These are phyloP conservation scores for Carpediemonas membranifera DNA, from an alignment of 78 protist genomes.

Conservation along the genomic window DNA sequence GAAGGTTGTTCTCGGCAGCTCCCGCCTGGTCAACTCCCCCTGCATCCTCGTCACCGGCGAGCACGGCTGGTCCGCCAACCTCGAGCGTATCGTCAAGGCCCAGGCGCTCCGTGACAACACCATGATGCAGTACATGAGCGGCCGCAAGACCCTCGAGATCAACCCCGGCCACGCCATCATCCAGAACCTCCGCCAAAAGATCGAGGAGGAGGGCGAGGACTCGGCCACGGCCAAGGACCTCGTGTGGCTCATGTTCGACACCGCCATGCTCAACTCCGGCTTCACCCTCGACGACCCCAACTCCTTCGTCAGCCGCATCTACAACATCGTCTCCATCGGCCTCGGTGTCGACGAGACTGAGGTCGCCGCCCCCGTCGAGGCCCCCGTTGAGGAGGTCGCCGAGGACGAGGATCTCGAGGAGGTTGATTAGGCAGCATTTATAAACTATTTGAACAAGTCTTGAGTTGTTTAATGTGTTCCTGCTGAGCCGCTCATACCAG, in stretches of 20 bases:
- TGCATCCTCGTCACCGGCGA: conserved; percentile 87
- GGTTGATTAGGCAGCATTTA: too few relatives aligned
- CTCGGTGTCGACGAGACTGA: conserved; percentile 16
- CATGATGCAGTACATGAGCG: conserved; percentile 84
- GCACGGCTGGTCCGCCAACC: conserved; percentile 96
- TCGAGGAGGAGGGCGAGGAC: conserved; percentile 61
- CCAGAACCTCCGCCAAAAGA: conserved; percentile 57
- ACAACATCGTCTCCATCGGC: conserved; percentile 70
- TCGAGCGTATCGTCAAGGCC: conserved; percentile 98
- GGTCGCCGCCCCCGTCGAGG: neutral
- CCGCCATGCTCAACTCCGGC: conserved; percentile 92
- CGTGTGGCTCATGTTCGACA: conserved; percentile 84
- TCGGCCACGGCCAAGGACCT: conserved; percentile 88
- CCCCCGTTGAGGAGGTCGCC: neutral
- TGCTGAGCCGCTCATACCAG: too few relatives aligned
- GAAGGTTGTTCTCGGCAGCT: conserved; percentile 82
- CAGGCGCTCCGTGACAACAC: conserved; percentile 92
- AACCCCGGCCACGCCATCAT: conserved; percentile 90
- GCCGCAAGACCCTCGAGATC: conserved; percentile 91
- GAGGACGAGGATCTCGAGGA: conserved; percentile 9
- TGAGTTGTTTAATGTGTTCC: too few relatives aligned
- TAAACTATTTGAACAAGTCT: too few relatives aligned
- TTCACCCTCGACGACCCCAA: conserved; percentile 90
- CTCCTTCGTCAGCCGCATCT: conserved; percentile 79
- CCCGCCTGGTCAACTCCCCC: conserved; percentile 84